Conservation (phyloP, 2,329 filamentous ascomycete genomes). For the Aspergillus eucalypticola region DNA sequence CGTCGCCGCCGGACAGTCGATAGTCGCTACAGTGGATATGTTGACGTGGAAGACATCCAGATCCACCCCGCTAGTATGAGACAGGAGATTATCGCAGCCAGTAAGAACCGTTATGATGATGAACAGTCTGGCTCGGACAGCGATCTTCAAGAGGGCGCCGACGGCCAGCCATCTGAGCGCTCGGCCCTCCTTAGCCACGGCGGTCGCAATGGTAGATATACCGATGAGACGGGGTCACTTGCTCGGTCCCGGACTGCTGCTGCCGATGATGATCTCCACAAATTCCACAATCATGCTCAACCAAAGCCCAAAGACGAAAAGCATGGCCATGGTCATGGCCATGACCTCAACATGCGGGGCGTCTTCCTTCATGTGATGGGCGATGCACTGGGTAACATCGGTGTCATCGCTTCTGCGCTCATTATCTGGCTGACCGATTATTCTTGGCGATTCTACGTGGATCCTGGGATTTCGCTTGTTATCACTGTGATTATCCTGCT, state of each 20-base stretch:
- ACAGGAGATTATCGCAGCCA: conserved; percentile 88
- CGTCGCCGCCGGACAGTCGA: conserved; percentile 33
- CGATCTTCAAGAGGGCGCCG: conserved; percentile 54
- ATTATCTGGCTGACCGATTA: conserved; percentile 88
- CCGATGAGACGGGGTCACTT: conserved; percentile 28
- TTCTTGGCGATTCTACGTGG: conserved; percentile 80
- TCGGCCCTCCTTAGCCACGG: conserved; percentile 44
- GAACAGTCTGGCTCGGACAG: conserved; percentile 56
- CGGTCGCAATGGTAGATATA: conserved; percentile 39
- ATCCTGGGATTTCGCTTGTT: conserved; percentile 87
- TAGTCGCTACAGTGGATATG: conserved; percentile 45
- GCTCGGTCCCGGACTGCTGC: conserved; percentile 14
- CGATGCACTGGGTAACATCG: conserved; percentile 51
- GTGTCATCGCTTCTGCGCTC: conserved; percentile 64
- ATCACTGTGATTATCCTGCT: conserved; percentile 76
- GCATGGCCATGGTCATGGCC: conserved; percentile 48
- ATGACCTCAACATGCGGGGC: conserved; percentile 86
- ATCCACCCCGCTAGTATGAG: conserved; percentile 89
- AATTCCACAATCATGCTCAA: conserved; percentile 74
- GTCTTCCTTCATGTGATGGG: conserved; percentile 65
- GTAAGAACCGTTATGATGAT: conserved; percentile 63
- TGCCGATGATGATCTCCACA: conserved; percentile 53
- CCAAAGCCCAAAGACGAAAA: conserved; percentile 64
- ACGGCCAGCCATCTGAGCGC: conserved; percentile 50
- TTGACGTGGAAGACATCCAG: conserved; percentile 68